These are phyloP conservation scores for Penicillium sp. DNA, from an alignment of 2,329 filamentous ascomycete species.

Conservation along the genomic window DNA sequence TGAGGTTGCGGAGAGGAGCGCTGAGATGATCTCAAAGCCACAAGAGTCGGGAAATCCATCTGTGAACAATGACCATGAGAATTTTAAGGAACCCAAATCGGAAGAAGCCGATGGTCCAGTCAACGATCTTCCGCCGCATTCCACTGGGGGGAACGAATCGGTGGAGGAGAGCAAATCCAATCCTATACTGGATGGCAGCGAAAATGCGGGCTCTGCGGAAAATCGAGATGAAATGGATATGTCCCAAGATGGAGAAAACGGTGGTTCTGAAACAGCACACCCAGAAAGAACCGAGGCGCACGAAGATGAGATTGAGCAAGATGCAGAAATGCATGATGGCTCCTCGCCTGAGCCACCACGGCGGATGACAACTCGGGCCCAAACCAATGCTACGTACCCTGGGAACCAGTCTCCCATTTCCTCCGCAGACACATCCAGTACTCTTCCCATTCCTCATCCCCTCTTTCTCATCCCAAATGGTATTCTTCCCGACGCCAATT, in stretches of 20 bases:
- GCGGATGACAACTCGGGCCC: conserved; percentile 45
- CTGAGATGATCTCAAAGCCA: conserved; percentile 32
- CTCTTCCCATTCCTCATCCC: conserved; percentile 47
- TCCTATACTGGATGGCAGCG: conserved; percentile 3
- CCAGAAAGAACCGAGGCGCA: conserved; percentile 12
- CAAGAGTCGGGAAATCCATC: conserved; percentile 8
- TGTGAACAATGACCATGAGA: conserved; percentile 10
- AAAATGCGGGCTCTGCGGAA: conserved; percentile 8
- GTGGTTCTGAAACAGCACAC: conserved; percentile 1
- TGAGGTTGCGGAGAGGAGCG: conserved; percentile 22
- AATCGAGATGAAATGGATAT: conserved; percentile 14
- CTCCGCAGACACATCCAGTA: conserved; percentile 28
- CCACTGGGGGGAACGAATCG: conserved; percentile 17
- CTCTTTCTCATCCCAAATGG: conserved; percentile 52
- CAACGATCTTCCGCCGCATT: conserved; percentile 31
- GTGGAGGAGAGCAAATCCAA: conserved; percentile 11
- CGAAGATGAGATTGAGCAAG: conserved; percentile 24
- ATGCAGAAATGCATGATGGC: conserved; percentile 32
- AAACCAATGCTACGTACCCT: conserved; percentile 35
- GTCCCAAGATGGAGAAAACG: conserved; percentile 9
- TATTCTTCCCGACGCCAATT: conserved; percentile 49
- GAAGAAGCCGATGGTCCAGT: conserved; percentile 34
- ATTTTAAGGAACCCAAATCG: conserved; percentile 27
- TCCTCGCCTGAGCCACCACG: conserved; percentile 39
- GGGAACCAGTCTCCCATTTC: conserved; percentile 23